A percentile compares a stretch with the other conserved stretches of the same genome.
Evolutionary conservation across 192 early-diverging fungal genomes (phyloP).

Genomic region (Endogone sp.): DNA sequence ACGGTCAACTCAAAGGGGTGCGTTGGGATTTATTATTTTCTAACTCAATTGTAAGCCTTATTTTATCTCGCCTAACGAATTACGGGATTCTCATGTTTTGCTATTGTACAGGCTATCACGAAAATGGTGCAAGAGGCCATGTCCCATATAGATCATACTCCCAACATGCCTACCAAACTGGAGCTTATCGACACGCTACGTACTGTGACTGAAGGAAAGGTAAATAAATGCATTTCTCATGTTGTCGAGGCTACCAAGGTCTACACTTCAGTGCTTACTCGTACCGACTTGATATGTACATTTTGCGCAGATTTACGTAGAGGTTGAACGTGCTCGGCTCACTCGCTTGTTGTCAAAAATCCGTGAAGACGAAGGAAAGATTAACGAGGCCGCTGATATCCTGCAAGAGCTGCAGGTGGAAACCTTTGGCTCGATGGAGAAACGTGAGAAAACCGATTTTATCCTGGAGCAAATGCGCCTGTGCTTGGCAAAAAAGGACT

Average conservation of each 20-base stretch:
- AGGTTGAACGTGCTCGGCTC: slow-evolving; percentile 94
- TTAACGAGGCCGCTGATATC: slow-evolving; percentile 89
- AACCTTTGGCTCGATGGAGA: slow-evolving; percentile 99
- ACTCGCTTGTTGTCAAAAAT: slow-evolving; percentile 88
- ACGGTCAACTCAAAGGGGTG: slow-evolving; percentile 89
- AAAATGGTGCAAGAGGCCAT: slow-evolving; percentile 95
- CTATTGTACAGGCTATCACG: slow-evolving; percentile 69
- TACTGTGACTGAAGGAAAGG: slow-evolving; percentile 96
- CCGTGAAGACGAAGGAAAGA: slow-evolving; percentile 85
- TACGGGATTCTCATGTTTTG: too few relatives aligned
- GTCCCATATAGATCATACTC: slow-evolving; percentile 82
- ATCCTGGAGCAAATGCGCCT: slow-evolving; percentile 99
- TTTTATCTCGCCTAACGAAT: slow-evolving; percentile 2
- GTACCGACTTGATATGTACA: too few relatives aligned
- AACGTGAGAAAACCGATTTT: slow-evolving; percentile 98
- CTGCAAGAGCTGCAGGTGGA: slow-evolving; percentile 98
- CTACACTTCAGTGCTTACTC: too few relatives aligned
- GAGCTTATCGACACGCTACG: slow-evolving; percentile 93
- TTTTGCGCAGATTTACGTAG: slow-evolving; percentile 99
- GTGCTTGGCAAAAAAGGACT: slow-evolving; percentile 90
- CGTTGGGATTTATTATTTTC: too few relatives aligned
- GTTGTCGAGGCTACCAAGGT: too few relatives aligned
- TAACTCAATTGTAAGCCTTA: too few relatives aligned
- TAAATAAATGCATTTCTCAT: slow-evolving; percentile 33
- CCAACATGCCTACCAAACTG: slow-evolving; percentile 75